Evolutionary conservation across 495 filamentous ascomycete genomes (phyloP), one percentile per base, ranked within the genome.

Genomic region (Annulohypoxylon nitens): DNA sequence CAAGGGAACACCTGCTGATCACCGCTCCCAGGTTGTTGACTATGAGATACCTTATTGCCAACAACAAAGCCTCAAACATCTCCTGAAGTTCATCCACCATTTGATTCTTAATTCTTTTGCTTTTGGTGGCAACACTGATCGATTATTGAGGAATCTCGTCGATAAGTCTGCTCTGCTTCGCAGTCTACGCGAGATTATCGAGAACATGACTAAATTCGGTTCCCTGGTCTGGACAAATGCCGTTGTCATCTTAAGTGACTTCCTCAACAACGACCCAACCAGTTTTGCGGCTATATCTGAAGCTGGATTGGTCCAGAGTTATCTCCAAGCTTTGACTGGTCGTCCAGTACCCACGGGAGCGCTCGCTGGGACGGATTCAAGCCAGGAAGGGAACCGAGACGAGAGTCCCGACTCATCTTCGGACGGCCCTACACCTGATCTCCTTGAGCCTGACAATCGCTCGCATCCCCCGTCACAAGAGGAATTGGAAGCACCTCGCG

Each of bases 261-360:
- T 98, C 83, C 97, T 99, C 67, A 97, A 99, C 80, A 98, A 98
- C 77, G 97, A 99, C 75, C 97, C 97, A 2, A 98, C 97, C 4
- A 99, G 97, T 76, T 98, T 98, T 77, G 90, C 92, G 30, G 93
- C 97, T 16, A 94, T 99, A 72, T 92, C 92, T 16, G 97, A 99
- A 83, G 94, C 97, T 53, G 96, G 96, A 33, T 85, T 98, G 59
- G 93, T 94, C 67, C 90, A 91, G 77, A 92, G 88, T 61, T 89
- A 97, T 50, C 86, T 99, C 23, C 89, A 93, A 75, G 87, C 93
- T 14, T 86, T 97, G 33, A 94, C 92, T n/a, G 85, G 90, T 3
- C 83, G 82, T 63, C 75, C 83, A 2, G 83, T 90, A 10, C 71
- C 78, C 16, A 72, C 84, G 4, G 80, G 80, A 12, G 76, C 83